Evolutionary conservation across 1,139 yeast genomes (phyloP).

Genomic region (Hanseniaspora gamundiae): DNA sequence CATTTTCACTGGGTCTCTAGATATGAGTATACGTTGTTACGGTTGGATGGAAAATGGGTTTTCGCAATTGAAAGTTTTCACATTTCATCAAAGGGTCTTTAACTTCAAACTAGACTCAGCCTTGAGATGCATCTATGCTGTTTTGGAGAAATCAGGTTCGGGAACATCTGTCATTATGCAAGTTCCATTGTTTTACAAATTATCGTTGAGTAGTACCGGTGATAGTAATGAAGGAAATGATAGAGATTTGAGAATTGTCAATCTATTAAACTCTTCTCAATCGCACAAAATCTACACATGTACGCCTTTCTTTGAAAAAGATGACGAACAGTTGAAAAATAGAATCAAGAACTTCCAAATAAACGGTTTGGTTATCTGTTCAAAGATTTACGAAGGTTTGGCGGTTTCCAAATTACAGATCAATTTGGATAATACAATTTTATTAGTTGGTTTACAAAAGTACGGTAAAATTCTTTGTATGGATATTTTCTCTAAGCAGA

Average conservation of each 20-base stretch:
- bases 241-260: background rate
- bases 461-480: constrained; percentile 54
- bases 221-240: background rate
- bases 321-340: constrained; percentile 11
- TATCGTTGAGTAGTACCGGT: background rate
- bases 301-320: constrained; percentile 46
- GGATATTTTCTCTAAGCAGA: constrained; percentile 71
- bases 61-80: background rate
- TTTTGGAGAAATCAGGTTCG: background rate
- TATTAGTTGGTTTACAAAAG: constrained; percentile 60
- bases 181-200: background rate
- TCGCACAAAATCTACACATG: constrained; percentile 25
- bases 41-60: constrained; percentile 1
- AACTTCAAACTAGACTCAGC: background rate
- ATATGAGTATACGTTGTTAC: constrained; percentile 6
- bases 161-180: background rate
- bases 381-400: constrained; percentile 11
- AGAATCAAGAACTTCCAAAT: constrained; percentile 7
- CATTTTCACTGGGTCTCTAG: constrained; percentile 8
- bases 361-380: constrained; percentile 19
- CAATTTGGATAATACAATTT: constrained; percentile 63
- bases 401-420: constrained; percentile 42
- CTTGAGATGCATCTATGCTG: background rate
- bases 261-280: constrained; percentile 12
- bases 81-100: background rate